Conservation (phyloP, 2,329 filamentous ascomycete genomes). For the Ascosphaera pollenicola region DNA sequence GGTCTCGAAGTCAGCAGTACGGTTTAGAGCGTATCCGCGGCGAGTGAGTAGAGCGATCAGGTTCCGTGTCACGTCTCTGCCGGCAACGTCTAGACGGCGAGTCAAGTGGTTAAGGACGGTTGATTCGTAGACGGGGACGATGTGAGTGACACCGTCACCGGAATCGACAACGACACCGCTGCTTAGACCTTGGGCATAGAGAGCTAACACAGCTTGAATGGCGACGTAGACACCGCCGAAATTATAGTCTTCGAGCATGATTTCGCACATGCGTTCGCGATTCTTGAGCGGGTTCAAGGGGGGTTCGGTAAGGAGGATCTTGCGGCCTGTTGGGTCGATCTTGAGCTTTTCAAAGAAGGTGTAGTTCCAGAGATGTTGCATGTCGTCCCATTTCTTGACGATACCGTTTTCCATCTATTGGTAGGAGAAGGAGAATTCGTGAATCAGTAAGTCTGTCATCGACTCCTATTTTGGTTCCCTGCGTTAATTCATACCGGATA, state of each 20-base stretch:
- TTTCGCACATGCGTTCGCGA: constrained; percentile 92
- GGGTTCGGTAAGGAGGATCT: constrained; percentile 92
- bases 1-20: constrained; percentile 96
- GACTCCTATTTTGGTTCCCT: no score
- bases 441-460: no score
- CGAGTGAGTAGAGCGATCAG: constrained; percentile 85
- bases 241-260: constrained; percentile 95
- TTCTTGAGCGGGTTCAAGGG: constrained; percentile 97
- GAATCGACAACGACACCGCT: constrained; percentile 97
- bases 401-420: constrained; percentile 93
- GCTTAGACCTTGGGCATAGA: constrained; percentile 87
- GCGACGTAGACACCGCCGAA: constrained; percentile 97
- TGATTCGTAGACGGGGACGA: constrained; percentile 95
- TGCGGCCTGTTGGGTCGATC: constrained; percentile 71
- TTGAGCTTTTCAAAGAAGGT: constrained; percentile 97
- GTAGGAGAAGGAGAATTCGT: no score
- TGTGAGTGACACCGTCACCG: constrained; percentile 94
- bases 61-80: constrained; percentile 94
- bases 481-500: constrained; percentile 77
- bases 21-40: constrained; percentile 88
- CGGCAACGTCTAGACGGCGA: constrained; percentile 78
- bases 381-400: constrained; percentile 98
- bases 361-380: constrained; percentile 99
- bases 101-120: constrained; percentile 96
- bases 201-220: constrained; percentile 84